Base-by-base conservation (phyloP, 1,284 basidiomycete species). In the Mycena sp. region DNA sequence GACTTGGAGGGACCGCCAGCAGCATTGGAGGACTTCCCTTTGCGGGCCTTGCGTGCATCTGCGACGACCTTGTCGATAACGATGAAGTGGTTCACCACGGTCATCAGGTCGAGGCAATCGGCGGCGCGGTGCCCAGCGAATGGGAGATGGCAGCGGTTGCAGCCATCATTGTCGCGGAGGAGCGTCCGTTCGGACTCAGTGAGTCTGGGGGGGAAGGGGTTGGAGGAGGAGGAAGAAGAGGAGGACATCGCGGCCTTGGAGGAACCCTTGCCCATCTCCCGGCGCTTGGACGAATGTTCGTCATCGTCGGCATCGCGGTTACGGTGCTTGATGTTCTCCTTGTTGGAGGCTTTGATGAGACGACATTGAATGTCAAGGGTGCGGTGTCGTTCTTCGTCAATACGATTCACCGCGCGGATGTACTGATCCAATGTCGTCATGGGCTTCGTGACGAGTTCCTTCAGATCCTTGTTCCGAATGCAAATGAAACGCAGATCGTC, bases 251-350 rank as follows among this genome's bases (percentile, higher is more conserved):
- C 11, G 10, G 50, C n/a, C 28, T 19, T 37, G 17, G 32, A 1
- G n/a, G 38, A 21, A 12, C 48, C 6, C 19, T 23, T 35, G 45
- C 48, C 12, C n/a, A 2, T 2, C 21, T n/a, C n/a, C n/a, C n/a
- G n/a, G n/a, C n/a, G n/a, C n/a, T n/a, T n/a, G n/a, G n/a, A n/a
- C n/a, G n/a, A 7, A 17, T 23, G 44, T 9, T 50, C 48, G 14
- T 44, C 21, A 23, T 60, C 29, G 17, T 52, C 58, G 16, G 5
- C 4, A 5, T 43, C 38, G 25, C 50, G n/a, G 41, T 12, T 2
- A n/a, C 23, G 40, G 35, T 35, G 56, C n/a, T 58, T 58, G n/a
- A n/a, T n/a, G 45, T 58, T 58, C 26, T 53, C 51, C 14, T 56
- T 56, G 23, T 56, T 48, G 7, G 23, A 17, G 4, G 32, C 30